Base-by-base conservation (phyloP, 805 yeast genomes). In the Candida odintsovae region DNA sequence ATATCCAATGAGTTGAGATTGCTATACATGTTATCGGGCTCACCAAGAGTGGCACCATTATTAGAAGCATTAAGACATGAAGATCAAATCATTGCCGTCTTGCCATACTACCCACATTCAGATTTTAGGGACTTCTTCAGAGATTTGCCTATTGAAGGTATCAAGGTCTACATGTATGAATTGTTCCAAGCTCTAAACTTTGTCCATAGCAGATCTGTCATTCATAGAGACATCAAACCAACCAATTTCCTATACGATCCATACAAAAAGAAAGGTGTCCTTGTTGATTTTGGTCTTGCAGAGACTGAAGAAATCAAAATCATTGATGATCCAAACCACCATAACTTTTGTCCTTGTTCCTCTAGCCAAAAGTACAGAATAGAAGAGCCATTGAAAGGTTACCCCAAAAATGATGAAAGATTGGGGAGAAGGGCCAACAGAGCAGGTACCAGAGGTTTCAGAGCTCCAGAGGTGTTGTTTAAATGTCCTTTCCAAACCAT, bases 351-450 rank as follows among this genome's bases (percentile, higher is more conserved):
- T 58, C 83, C 88, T 0, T 85, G 94, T 60, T 40, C 49, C 45
- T 23, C 47, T 44, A 36, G 57, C 49, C 26, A 68, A 54, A 53
- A 61, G 52, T 56, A 64, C 57, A 50, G 67, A 8, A 56, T 55
- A 33, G 66, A 61, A 15, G 54, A 50, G 8, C 43, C 42, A 20
- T 45, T 74, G 12, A 71, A 75, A 65, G 92, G 97, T 2, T 89
- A 86, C 59, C 85, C 90, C 10, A 89, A 88, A 61, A 87, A 86
- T 56, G 99, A 94, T 67, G 78, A 79, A 42, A 73, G 98, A 56
- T 86, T 95, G 0, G 87, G 94, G 2, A 76, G 96, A 57, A 76
- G 99, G 47, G 98, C 98, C 0, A 94, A 94, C 59, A 80, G 99
- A 56, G 99, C 99, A 59, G 95, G 95, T 6, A 86, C 95, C 0